A percentile compares a stretch with the other conserved stretches of the same genome.
Evolutionary conservation across 1,284 basidiomycete genomes (phyloP).

Genomic region (Papiliotrema flavescens): DNA sequence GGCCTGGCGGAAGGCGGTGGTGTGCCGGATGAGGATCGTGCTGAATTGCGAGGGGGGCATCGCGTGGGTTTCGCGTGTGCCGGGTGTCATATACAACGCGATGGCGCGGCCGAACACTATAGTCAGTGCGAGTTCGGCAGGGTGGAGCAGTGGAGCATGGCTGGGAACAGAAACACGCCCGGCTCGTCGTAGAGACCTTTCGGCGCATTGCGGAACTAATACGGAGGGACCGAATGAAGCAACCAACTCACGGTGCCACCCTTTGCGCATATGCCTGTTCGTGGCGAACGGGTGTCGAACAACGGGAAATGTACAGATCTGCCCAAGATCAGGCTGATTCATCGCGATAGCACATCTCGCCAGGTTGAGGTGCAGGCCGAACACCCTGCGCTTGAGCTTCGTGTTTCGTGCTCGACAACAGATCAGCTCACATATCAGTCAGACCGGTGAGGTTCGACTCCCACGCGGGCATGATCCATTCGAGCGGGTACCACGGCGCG

Average conservation of each 20-base stretch:
- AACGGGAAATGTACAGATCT: background rate
- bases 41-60: too few relatives aligned
- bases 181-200: too few relatives aligned
- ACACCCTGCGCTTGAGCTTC: background rate
- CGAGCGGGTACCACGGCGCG: background rate
- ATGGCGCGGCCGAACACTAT: too few relatives aligned
- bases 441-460: background rate
- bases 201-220: too few relatives aligned
- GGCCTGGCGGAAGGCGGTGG: too few relatives aligned
- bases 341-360: background rate
- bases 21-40: too few relatives aligned
- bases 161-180: too few relatives aligned
- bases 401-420: background rate
- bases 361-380: background rate
- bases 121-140: too few relatives aligned
- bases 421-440: background rate
- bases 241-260: background rate
- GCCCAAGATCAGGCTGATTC: background rate
- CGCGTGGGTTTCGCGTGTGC: too few relatives aligned
- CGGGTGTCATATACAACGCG: too few relatives aligned
- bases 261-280: background rate
- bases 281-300: background rate
- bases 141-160: too few relatives aligned
- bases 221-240: background rate
- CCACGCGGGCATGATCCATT: background rate